phyloP scores from a whole-genome alignment of 441 rosid species.

The Bruguiera hainesii region DNA sequence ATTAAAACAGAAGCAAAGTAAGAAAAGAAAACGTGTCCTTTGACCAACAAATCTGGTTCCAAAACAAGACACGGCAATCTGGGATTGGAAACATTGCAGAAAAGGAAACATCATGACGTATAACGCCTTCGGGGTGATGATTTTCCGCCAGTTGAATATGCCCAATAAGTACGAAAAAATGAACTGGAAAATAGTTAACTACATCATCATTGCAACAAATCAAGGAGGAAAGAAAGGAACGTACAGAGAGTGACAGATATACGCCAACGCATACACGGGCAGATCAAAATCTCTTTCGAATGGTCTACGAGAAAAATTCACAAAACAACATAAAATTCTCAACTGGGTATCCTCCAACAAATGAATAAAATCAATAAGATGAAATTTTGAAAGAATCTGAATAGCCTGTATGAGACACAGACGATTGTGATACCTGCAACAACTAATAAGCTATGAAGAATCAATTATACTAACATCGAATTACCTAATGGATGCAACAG shows the following conservation, averaged over 20 bases:
- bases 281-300: not conserved
- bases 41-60: not conserved
- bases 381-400: constrained; percentile 17
- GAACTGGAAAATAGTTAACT: too few species aligned
- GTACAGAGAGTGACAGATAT: not conserved
- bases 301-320: not conserved
- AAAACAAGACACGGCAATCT: constrained; percentile 3
- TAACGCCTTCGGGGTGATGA: constrained; percentile 11
- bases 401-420: not conserved
- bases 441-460: not conserved
- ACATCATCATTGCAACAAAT: not conserved
- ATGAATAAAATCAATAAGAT: constrained; percentile 1
- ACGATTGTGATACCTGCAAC: not conserved
- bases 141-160: constrained; percentile 4
- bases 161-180: too few species aligned
- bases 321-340: constrained; percentile 4
- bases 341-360: constrained; percentile 15
- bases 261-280: not conserved
- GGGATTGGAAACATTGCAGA: constrained; percentile 8
- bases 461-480: constrained; percentile 12
- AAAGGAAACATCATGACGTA: constrained; percentile 10
- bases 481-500: constrained; percentile 16
- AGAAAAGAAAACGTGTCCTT: not conserved
- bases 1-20: constrained; percentile 9
- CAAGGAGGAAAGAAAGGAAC: not conserved